Base-by-base conservation (phyloP, 1,284 basidiomycete species). In the Erythrobasidium hasegawianum region DNA sequence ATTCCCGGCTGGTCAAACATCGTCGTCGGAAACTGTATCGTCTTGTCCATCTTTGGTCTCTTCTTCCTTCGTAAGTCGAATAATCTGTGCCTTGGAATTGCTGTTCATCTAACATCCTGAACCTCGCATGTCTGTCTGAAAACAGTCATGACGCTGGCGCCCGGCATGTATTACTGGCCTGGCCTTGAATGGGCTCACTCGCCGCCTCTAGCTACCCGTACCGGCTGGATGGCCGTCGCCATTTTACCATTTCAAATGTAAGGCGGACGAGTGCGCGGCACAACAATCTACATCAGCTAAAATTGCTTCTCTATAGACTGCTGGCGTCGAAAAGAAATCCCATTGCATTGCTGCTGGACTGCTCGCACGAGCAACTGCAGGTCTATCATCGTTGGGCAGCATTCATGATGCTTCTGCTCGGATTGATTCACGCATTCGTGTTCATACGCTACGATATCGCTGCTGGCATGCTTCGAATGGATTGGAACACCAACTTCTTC, bases 151-250 rank as follows among this genome's bases (percentile, higher is more conserved):
- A 62, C 60, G 7, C 38, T 62, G 38, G 60, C 33, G 1, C 54
- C 59, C 20, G 26, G 50, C 29, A 58, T 54, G 1, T 67, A 67
- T 22, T 67, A 67, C 59, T 67, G 65, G 65, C 65, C 65, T 27
- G 59, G 61, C 16, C 18, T 50, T 22, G 18, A 14, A 7, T 67
- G 53, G 53, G 65, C 53, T 4, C 45, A 49, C 26, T 57, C 52
- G 22, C 65, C 65, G 14, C 65, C 65, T 24, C 20, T 67, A 9
- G 65, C 52, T 11, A 67, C 65, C 9, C 47, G 65, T 4, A 56
- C 53, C 14, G 65, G 65, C 2, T 67, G 65, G 65, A 40, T 67
- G 52, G 58, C 60, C 16, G 18, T 62, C 4, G 60, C 60, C 4
- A 5, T 62, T 8, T 50, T 62, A 1, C 60, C 60, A 11, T 62